Conservation (phyloP, 1,284 basidiomycete genomes). For the Malassezia slooffiae region DNA sequence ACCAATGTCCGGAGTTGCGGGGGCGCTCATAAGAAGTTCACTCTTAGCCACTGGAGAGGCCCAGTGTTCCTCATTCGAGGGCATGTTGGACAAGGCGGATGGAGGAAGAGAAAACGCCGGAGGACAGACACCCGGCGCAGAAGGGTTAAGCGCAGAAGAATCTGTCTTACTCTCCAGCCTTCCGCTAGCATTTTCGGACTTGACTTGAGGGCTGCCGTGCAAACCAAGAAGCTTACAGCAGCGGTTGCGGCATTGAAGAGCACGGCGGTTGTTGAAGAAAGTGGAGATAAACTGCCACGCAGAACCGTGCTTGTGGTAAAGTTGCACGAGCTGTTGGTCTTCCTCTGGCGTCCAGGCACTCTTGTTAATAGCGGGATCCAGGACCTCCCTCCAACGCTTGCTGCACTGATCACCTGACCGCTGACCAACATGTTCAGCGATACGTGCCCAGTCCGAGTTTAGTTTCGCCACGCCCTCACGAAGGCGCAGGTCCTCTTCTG, state of each 20-base stretch:
- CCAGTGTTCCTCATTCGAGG: not conserved
- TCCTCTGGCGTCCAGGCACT: conserved; percentile 10
- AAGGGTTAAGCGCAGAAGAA: no score
- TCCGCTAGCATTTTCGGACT: no score
- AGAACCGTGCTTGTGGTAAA: conserved; percentile 13
- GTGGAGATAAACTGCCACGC: conserved; percentile 15
- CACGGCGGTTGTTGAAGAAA: conserved; percentile 13
- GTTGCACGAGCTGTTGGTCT: conserved; percentile 4
- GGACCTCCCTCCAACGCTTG: conserved; percentile 16
- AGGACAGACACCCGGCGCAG: no score
- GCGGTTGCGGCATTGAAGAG: conserved; percentile 16
- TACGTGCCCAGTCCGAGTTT: conserved; percentile 11
- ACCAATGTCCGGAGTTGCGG: not conserved
- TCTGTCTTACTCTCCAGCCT: not conserved
- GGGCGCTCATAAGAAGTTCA: not conserved
- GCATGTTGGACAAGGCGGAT: no score
- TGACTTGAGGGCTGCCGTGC: conserved; percentile 5
- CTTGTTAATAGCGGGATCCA: conserved; percentile 15
- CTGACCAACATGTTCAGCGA: conserved; percentile 13
- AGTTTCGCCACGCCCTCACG: conserved; percentile 11
- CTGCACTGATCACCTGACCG: conserved; percentile 17
- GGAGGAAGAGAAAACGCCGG: no score
- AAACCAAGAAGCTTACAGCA: conserved; percentile 15
- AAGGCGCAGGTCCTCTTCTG: conserved; percentile 10
- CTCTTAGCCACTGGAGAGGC: no score